Evolutionary conservation across 768 basidiomycete species (phyloP).

Genomic region (Boletellus emodensis): DNA sequence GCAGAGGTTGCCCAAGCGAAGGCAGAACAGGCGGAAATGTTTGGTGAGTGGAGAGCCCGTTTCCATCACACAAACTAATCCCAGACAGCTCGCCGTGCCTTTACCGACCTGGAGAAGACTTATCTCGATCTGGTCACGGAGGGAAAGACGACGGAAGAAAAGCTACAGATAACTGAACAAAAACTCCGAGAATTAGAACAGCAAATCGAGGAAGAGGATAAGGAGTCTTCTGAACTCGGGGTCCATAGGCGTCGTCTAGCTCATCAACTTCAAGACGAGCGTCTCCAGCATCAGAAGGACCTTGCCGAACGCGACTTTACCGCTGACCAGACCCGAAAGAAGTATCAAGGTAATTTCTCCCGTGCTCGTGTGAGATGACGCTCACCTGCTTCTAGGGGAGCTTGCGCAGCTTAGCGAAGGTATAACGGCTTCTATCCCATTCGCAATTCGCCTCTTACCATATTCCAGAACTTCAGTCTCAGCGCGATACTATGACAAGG

Average conservation of each 20-base stretch:
- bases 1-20: constrained; percentile 67
- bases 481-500: constrained; percentile 70
- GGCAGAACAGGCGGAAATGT: constrained; percentile 58
- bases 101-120: constrained; percentile 59
- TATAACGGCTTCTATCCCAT: constrained; percentile 20
- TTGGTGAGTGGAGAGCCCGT: constrained; percentile 39
- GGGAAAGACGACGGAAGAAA: constrained; percentile 48
- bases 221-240: constrained; percentile 61
- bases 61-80: constrained; percentile 9
- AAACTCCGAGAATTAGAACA: constrained; percentile 56
- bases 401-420: constrained; percentile 79
- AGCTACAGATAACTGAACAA: constrained; percentile 46
- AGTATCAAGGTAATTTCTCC: constrained; percentile 64
- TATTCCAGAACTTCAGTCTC: constrained; percentile 64
- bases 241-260: constrained; percentile 63
- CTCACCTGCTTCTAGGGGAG: constrained; percentile 47
- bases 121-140: constrained; percentile 50
- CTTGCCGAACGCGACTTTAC: constrained; percentile 76
- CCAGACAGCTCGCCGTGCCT: constrained; percentile 51
- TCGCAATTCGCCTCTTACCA: constrained; percentile 4
- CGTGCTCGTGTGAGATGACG: neutral
- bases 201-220: constrained; percentile 64
- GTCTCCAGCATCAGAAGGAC: constrained; percentile 75
- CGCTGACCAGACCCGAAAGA: constrained; percentile 77
- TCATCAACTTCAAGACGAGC: constrained; percentile 75